Base-by-base conservation (phyloP, 1,139 yeast species). In the Torulaspora pretoriensis region DNA sequence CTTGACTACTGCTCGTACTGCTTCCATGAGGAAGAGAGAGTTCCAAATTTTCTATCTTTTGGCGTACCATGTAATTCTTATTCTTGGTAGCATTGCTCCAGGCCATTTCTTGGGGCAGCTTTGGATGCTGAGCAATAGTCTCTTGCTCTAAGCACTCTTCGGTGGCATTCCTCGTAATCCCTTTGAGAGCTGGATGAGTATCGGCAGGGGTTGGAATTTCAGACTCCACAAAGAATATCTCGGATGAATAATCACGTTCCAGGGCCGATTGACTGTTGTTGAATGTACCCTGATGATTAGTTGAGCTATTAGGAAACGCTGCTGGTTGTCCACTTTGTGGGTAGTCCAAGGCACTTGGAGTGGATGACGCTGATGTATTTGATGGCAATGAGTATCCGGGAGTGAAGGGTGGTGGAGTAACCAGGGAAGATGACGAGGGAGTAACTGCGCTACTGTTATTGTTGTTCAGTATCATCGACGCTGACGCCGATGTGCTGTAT, bases 301-400 rank as follows among this genome's bases (percentile, higher is more conserved):
- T 33, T 6, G 23, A 27, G 26, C 45, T 32, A 26, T 29, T 40
- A 8, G 35, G 47, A 12, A 42, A 38, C 13, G 38, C 34, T 16
- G 40, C 42, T n/a, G 31, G 33, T 16, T 43, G 47, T 14, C 42
- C 32, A 12, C 29, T 26, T 37, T 26, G 30, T 22, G 38, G 5
- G 39, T 38, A 35, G 27, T 49, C 55, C 35, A 49, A 29, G 3
- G 47, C 50, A 17, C 53, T 53, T 19, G 64, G 63, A 4, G 64
- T 59, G 4, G 63, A 59, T 3, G 57, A 50, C 7, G 58, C 52
- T 7, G 63, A 56, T 10, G 50, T 50, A 7, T 57, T 52, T 2
- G 55, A 49, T 7, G 52, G 49, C n/a, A 54, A 38, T 4, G 57
- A 49, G 22, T 49, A 47, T 19, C 46, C 50, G 3, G 53, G 46